Base-by-base conservation (phyloP, 176 grass and related monocot genomes). In the Areca catechu region DNA sequence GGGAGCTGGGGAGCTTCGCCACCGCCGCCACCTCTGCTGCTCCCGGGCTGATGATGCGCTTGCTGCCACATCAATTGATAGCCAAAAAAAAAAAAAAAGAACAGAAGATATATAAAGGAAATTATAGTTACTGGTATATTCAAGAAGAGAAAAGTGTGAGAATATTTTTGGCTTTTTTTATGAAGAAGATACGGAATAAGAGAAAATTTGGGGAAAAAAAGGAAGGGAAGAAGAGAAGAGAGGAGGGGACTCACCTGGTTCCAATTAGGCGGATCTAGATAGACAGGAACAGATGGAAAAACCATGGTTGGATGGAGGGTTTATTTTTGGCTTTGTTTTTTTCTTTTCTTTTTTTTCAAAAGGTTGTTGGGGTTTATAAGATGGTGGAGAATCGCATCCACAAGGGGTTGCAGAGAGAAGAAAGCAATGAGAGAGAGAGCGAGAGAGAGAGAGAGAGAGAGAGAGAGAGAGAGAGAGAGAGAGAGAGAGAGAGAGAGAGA, bases 201-300 rank as follows among this genome's bases (percentile, higher is more conserved):
- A 62, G 24, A 50, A 58, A 27, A 5, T 16, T 6, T 16, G n/a
- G 24, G 54, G 58, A 28, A 1, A 51, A 18, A 21, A 21, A 58
- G 51, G 24, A 63, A 66, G 19, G 59, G 56, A 43, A 62, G 71
- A 82, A 48, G 54, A 15, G 56, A 61, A 19, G 75, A 72, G 67
- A 43, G 34, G 34, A 43, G 9, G 34, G 34, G 34, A 43, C 34
- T 78, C 57, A 89, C 82, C 85, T 89, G 85, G 82, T 89, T 89
- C 90, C 90, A 95, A 61, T 89, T 86, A 61, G 73, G 82, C 70
- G 85, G 85, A 95, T 95, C 90, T 89, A 83, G 73, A 70, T 83
- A 89, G 71, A 79, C 74, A 78, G 90, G 79, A 76, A 83, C 70
- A 53, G 90, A 86, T 80, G 76, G 77, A 75, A 89, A 89, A 78